Evolutionary conservation across 2,329 filamentous ascomycete species (phyloP).

Genomic region (Beauveria caledonica): DNA sequence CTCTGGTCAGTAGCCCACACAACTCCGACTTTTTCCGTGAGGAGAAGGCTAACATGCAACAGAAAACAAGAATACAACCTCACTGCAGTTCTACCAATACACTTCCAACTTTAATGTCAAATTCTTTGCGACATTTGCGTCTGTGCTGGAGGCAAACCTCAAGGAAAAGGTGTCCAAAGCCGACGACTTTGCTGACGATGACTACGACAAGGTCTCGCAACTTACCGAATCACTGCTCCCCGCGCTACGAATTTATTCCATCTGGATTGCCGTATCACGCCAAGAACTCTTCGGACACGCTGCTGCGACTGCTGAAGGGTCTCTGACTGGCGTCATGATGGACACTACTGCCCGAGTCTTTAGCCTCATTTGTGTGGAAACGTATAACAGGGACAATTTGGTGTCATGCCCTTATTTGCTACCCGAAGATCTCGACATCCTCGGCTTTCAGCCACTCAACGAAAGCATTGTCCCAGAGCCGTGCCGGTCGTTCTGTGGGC

Average conservation of each 20-base stretch:
- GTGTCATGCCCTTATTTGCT: conserved; percentile 41
- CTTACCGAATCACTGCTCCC: conserved; percentile 38
- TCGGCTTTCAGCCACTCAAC: conserved; percentile 36
- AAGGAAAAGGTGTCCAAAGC: conserved; percentile 21
- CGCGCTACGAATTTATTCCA: conserved; percentile 43
- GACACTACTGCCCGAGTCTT: conserved; percentile 37
- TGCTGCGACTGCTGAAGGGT: conserved; percentile 31
- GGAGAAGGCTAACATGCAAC: conserved; percentile 14
- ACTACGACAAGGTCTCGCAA: conserved; percentile 26
- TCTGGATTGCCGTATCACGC: conserved; percentile 43
- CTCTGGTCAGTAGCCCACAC: conserved; percentile 22
- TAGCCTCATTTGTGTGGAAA: conserved; percentile 38
- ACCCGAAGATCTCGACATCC: conserved; percentile 39
- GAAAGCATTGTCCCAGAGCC: conserved; percentile 28
- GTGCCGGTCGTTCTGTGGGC: conserved; percentile 31
- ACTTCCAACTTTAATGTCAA: conserved; percentile 71
- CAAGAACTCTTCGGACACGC: conserved; percentile 38
- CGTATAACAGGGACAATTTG: conserved; percentile 30
- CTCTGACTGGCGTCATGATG: conserved; percentile 38
- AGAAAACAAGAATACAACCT: conserved; percentile 39
- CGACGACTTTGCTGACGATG: conserved; percentile 17
- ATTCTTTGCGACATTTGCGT: conserved; percentile 64
- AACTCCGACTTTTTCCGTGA: neutral
- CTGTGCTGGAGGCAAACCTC: conserved; percentile 62
- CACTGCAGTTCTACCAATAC: conserved; percentile 49